phyloP scores from a whole-genome alignment of 805 yeast genomes.

The Limtongia smithiae region DNA sequence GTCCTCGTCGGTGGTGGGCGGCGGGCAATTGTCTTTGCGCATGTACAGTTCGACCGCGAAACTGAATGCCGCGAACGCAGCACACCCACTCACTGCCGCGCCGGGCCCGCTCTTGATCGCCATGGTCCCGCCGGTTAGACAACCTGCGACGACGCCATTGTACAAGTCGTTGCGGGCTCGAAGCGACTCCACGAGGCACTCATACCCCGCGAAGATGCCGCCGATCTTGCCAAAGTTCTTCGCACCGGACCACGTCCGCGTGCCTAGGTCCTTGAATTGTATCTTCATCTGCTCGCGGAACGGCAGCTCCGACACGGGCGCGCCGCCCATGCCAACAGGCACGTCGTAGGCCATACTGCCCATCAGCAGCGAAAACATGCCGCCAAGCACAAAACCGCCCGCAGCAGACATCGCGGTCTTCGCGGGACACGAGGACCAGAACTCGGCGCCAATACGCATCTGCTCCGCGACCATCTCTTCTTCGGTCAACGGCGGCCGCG shows the following conservation, averaged over 20 bases:
- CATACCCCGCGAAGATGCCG: slow-evolving; percentile 85
- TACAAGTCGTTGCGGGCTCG: slow-evolving; percentile 89
- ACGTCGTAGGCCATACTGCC: slow-evolving; percentile 73
- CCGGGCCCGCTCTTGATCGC: slow-evolving; percentile 92
- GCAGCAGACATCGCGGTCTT: slow-evolving; percentile 89
- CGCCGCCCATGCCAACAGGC: slow-evolving; percentile 55
- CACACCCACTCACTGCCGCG: slow-evolving; percentile 88
- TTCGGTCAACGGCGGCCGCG: slow-evolving; percentile 12
- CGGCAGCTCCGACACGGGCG: slow-evolving; percentile 64
- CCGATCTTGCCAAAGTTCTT: slow-evolving; percentile 94
- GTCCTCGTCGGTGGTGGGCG: slow-evolving; percentile 87
- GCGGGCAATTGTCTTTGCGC: slow-evolving; percentile 76
- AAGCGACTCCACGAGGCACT: slow-evolving; percentile 78
- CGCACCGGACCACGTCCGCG: slow-evolving; percentile 81
- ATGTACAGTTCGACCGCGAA: slow-evolving; percentile 82
- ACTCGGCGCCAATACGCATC: slow-evolving; percentile 21
- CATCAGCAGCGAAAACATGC: slow-evolving; percentile 94
- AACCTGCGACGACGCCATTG: slow-evolving; percentile 91
- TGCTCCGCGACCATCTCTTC: slow-evolving; percentile 12
- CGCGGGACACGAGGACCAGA: slow-evolving; percentile 78
- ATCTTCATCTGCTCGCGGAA: slow-evolving; percentile 87
- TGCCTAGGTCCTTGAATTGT: slow-evolving; percentile 90
- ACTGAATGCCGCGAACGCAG: slow-evolving; percentile 95
- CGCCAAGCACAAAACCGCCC: slow-evolving; percentile 91
- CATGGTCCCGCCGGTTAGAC: slow-evolving; percentile 94